Conservation (phyloP, 805 yeast species). For the Metschnikowia lachancei region DNA sequence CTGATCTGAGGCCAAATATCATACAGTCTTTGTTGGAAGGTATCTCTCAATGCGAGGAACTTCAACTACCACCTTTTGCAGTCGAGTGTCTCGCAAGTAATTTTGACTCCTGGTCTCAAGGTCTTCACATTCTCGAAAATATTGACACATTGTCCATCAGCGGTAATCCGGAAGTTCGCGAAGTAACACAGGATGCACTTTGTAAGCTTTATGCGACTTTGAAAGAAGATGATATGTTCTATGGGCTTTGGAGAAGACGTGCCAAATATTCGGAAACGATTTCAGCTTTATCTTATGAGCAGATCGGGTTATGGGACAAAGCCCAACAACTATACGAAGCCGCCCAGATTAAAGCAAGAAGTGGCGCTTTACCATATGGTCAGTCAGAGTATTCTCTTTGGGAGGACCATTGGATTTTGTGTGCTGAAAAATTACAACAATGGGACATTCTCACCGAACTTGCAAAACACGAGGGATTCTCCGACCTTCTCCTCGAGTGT, state of each 20-base stretch:
- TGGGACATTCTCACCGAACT: constrained; percentile 97
- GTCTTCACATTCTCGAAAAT: constrained; percentile 78
- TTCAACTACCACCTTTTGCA: constrained; percentile 91
- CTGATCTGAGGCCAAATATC: constrained; percentile 81
- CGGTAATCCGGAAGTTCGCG: constrained; percentile 73
- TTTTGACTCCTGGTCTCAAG: constrained; percentile 88
- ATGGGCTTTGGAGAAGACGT: constrained; percentile 95
- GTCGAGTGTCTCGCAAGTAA: constrained; percentile 84
- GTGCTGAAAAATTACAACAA: constrained; percentile 95
- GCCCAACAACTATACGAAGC: constrained; percentile 92
- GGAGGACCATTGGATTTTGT: constrained; percentile 98
- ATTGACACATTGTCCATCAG: constrained; percentile 54
- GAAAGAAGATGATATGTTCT: constrained; percentile 95
- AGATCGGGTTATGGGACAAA: constrained; percentile 90
- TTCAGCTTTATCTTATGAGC: constrained; percentile 90
- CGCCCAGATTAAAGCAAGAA: constrained; percentile 94
- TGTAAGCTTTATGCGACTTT: constrained; percentile 83
- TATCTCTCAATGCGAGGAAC: constrained; percentile 63
- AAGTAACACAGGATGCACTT: constrained; percentile 85
- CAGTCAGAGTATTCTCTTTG: constrained; percentile 93
- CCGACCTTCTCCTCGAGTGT: constrained; percentile 92
- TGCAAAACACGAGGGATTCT: constrained; percentile 97
- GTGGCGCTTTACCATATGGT: constrained; percentile 92
- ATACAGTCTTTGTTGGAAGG: constrained; percentile 82
- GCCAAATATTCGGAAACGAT: constrained; percentile 93